Evolutionary conservation across 1,284 basidiomycete genomes (phyloP), one percentile per base, ranked within the genome.

Genomic region (Fomitiporia mediterranea): DNA sequence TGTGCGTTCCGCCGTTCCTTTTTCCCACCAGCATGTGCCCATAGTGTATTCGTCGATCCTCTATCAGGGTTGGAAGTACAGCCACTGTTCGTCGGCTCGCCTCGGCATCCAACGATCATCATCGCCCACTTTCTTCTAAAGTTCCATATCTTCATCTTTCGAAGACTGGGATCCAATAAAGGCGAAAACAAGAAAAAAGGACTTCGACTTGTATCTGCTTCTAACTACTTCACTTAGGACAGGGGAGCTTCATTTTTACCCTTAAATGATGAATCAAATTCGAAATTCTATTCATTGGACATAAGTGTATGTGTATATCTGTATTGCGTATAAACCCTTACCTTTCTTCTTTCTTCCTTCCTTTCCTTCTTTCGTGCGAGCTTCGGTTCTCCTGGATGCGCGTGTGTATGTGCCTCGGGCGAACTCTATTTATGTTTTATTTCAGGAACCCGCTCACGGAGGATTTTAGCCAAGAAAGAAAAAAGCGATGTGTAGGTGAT

Each of bases 71-170:
- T 52, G 50, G 2, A 28, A 27, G 21, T 38, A 52, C 50, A 30
- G 50, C 50, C 50, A 52, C 50, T 52, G 50, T 21, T 25, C 19
- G 30, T 13, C 28, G 30, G 4, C 28, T 35, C 46, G 13, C 3
- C 21, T 37, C n/a, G n/a, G 11, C 37, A 6, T 13, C 37, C 48
- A 13, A 28, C 32, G n/a, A 37, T 50, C 37, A 35, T 39, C 48
- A 50, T 37, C 48, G 48, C 48, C 32, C 48, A 35, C 11, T 21
- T 46, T 46, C 44, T 46, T 30, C 23, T 28, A n/a, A n/a, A n/a
- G n/a, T n/a, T n/a, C n/a, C n/a, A n/a, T n/a, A 46, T 46, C 44
- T 30, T 28, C 44, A 46, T 46, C 44, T 46, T 46, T 46, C 23
- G 44, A 46, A 46, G 44, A 23, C 32, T 6, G 32, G 13, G 32